Evolutionary conservation across 208 protist species (phyloP).

Genomic region (Leptomonas seymouri): DNA sequence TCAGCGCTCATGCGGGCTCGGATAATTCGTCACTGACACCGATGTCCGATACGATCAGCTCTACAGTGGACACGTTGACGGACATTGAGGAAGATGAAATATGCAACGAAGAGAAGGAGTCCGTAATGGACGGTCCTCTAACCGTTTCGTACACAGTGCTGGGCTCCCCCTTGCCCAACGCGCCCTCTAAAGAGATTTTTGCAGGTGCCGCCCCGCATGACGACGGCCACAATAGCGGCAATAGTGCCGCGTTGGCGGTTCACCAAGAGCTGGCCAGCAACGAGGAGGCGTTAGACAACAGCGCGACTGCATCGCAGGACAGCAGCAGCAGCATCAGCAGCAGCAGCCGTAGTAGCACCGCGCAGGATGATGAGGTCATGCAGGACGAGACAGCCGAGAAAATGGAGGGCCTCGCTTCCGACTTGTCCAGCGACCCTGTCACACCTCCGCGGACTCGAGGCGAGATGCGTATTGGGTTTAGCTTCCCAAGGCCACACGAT

Average conservation of each 20-base stretch:
- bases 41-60: slow-evolving; percentile 4
- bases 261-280: not conserved
- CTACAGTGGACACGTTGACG: not conserved
- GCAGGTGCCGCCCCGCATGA: not conserved
- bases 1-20: not conserved
- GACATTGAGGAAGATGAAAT: not conserved
- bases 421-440: not conserved
- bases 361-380: slow-evolving; percentile 4
- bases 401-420: not conserved
- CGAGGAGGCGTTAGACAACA: not conserved
- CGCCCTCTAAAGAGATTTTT: not conserved
- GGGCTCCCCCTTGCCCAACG: not conserved
- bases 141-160: not conserved
- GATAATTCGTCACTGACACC: not conserved
- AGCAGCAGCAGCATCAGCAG: slow-evolving; percentile 7
- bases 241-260: not conserved
- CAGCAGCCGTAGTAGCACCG: slow-evolving; percentile 8
- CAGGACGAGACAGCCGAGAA: slow-evolving; percentile 16
- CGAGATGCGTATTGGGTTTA: slow-evolving; percentile 12
- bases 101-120: not conserved
- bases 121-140: not conserved
- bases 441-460: not conserved
- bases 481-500: slow-evolving; percentile 1
- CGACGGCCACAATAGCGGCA: too few species aligned
- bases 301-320: slow-evolving; percentile 1